Evolutionary conservation across 768 basidiomycete species (phyloP).

Genomic region (Suillus cothurnatus): DNA sequence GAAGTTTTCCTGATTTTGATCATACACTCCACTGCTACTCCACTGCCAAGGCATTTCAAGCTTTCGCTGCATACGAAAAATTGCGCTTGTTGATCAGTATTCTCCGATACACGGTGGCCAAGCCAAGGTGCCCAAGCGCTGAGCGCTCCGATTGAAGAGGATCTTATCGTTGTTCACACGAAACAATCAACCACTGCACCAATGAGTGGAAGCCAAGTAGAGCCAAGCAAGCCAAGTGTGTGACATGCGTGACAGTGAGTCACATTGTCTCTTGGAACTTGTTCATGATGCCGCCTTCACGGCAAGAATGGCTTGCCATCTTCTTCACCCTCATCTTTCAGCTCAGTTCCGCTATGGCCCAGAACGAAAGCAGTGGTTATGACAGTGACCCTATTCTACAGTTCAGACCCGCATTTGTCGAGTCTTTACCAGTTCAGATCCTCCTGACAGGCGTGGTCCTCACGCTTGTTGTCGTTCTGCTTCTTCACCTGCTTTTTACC

Average conservation of each 20-base stretch:
- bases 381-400: slow-evolving; percentile 70
- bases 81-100: neutral
- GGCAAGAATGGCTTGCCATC: neutral
- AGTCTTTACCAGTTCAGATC: slow-evolving; percentile 90
- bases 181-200: neutral
- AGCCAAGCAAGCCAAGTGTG: slow-evolving; percentile 5
- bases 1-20: neutral
- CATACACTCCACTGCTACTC: neutral
- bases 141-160: neutral
- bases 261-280: neutral
- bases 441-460: slow-evolving; percentile 83
- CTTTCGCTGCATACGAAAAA: neutral
- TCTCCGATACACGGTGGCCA: neutral
- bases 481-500: slow-evolving; percentile 93
- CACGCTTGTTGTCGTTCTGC: slow-evolving; percentile 80
- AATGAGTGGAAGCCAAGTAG: neutral
- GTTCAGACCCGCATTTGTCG: slow-evolving; percentile 79
- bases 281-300: neutral
- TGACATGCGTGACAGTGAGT: neutral
- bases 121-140: neutral
- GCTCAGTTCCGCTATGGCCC: slow-evolving; percentile 25
- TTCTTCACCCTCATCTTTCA: slow-evolving; percentile 12
- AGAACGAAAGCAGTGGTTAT: slow-evolving; percentile 17
- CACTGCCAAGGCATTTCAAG: neutral
- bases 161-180: neutral